Evolutionary conservation across 768 basidiomycete genomes (phyloP).

Genomic region (Mycena alexandri): DNA sequence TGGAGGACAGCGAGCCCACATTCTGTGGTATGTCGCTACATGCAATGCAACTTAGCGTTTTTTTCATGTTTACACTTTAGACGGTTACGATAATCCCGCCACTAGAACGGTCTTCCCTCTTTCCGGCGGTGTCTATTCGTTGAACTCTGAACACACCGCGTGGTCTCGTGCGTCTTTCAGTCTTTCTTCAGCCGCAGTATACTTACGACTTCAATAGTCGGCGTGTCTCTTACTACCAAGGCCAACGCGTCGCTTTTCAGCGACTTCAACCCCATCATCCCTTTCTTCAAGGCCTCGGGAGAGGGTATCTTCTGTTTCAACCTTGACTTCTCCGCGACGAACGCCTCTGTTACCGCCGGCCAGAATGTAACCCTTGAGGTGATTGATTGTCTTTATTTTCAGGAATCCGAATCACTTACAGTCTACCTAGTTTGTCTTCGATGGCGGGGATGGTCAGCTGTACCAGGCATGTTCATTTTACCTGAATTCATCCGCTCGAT

Average conservation of each 20-base stretch:
- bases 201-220: constrained; percentile 4
- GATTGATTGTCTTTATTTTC: no score
- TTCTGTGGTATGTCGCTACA: constrained; percentile 72
- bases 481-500: neutral
- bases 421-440: constrained; percentile 57
- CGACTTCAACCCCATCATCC: constrained; percentile 69
- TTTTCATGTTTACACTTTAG: constrained; percentile 50
- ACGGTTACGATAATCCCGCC: constrained; percentile 69
- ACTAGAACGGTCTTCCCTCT: constrained; percentile 81
- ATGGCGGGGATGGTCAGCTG: constrained; percentile 79
- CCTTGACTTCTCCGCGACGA: constrained; percentile 68
- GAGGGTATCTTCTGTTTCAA: constrained; percentile 78
- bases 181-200: constrained; percentile 21
- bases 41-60: neutral
- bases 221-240: constrained; percentile 15
- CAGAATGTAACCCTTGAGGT: constrained; percentile 79
- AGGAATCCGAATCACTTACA: no score
- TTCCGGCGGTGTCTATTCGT: constrained; percentile 66
- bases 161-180: constrained; percentile 66
- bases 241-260: constrained; percentile 21
- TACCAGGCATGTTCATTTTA: constrained; percentile 67
- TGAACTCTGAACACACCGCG: constrained; percentile 74
- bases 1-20: constrained; percentile 64
- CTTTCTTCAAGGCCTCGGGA: constrained; percentile 63
- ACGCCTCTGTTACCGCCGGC: constrained; percentile 69